These are phyloP conservation scores for Hydnum rufescens DNA, from an alignment of 768 basidiomycete genomes.

Conservation along the genomic window DNA sequence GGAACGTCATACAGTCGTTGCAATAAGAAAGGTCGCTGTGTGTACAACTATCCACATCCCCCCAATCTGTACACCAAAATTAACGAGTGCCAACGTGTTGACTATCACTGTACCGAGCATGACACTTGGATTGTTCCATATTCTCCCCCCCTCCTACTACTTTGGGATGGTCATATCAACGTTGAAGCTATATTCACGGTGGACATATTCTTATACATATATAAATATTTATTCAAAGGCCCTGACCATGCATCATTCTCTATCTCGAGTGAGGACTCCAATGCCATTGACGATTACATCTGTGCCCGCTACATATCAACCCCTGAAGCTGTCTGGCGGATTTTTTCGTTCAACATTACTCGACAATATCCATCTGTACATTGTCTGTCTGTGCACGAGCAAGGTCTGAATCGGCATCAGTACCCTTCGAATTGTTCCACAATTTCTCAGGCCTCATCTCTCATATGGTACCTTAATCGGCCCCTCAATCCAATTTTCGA, in stretches of 20 bases:
- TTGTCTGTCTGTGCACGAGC: constrained; percentile 4
- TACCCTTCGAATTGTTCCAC: not conserved
- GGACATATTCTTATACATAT: constrained; percentile 8
- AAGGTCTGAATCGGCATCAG: constrained; percentile 2
- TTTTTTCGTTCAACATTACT: constrained; percentile 6
- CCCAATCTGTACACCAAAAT: constrained; percentile 14
- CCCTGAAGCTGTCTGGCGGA: constrained; percentile 9
- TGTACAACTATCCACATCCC: constrained; percentile 11
- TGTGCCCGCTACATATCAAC: constrained; percentile 8
- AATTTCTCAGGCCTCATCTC: not conserved
- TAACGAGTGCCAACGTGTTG: constrained; percentile 14
- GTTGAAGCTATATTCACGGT: constrained; percentile 4
- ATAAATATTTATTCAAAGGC: constrained; percentile 12
- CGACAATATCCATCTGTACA: constrained; percentile 3
- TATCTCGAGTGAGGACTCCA: not conserved
- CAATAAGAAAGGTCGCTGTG: not conserved
- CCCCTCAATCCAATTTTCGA: not conserved
- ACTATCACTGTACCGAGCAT: not conserved
- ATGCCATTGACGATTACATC: constrained; percentile 9
- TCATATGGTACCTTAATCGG: constrained; percentile 3
- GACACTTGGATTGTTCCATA: constrained; percentile 5
- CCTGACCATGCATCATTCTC: not conserved
- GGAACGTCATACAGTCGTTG: not conserved
- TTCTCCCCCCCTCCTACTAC: constrained; percentile 3
- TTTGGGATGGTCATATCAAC: constrained; percentile 9